Percentiles rank a stretch among this genome's conserved stretches.
Evolutionary conservation across 208 protist species (phyloP).

Genomic region (Wallacemonas sp.): DNA sequence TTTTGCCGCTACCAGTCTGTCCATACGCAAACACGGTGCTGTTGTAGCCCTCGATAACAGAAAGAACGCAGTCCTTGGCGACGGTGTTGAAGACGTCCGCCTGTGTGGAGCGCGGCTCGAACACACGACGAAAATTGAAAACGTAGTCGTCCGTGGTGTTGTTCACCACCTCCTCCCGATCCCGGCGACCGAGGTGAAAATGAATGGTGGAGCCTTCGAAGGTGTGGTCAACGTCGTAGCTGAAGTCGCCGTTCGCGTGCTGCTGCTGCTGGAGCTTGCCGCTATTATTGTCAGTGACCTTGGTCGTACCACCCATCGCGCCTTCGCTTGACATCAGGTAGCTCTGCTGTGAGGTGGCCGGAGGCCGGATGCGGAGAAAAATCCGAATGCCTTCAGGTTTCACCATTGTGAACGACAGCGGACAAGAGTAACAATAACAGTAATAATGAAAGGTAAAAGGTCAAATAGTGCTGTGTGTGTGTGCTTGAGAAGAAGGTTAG

Average conservation of each 20-base stretch:
- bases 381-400: constrained; percentile 67
- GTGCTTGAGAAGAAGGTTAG: not conserved
- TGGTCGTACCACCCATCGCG: not conserved
- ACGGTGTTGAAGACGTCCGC: constrained; percentile 82
- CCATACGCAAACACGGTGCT: constrained; percentile 92
- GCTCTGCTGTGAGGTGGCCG: constrained; percentile 53
- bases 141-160: constrained; percentile 65
- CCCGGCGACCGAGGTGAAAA: constrained; percentile 41
- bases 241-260: not conserved
- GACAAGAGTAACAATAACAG: no score
- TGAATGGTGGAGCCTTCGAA: constrained; percentile 45
- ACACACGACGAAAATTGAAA: constrained; percentile 81
- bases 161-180: constrained; percentile 61
- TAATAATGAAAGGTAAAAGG: constrained; percentile 5
- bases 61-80: constrained; percentile 80
- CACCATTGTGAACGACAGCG: constrained; percentile 7
- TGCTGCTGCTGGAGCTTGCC: not conserved
- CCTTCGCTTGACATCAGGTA: constrained; percentile 28
- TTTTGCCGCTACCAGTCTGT: constrained; percentile 92
- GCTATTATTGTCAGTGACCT: no score
- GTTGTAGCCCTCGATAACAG: constrained; percentile 84
- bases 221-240: constrained; percentile 43
- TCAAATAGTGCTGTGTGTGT: not conserved
- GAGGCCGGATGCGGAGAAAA: constrained; percentile 77
- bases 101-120: constrained; percentile 70